phyloP scores from a whole-genome alignment of 176 grass and related monocot genomes.

The Secale cereale region DNA sequence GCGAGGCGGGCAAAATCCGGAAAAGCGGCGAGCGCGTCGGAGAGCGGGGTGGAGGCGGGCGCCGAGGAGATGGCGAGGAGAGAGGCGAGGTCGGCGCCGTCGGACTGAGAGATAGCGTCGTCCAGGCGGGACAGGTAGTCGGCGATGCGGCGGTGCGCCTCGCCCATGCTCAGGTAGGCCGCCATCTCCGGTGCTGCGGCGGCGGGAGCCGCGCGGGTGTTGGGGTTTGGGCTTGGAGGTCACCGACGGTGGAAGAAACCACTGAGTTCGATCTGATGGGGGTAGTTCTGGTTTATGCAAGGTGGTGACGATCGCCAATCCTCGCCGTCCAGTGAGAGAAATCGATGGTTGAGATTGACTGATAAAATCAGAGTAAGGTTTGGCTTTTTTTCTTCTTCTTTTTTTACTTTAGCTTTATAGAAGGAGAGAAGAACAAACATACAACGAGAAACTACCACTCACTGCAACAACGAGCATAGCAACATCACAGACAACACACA shows the following conservation, averaged over 20 bases:
- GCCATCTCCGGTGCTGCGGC: slow-evolving; percentile 41
- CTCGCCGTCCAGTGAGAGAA: background rate
- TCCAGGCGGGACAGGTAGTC: slow-evolving; percentile 62
- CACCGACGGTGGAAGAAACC: slow-evolving; percentile 11
- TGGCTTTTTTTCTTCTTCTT: too few relatives aligned
- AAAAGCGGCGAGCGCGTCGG: slow-evolving; percentile 68
- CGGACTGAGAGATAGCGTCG: slow-evolving; percentile 49
- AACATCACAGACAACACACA: too few relatives aligned
- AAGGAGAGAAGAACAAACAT: too few relatives aligned
- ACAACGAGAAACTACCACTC: too few relatives aligned
- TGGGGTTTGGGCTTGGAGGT: background rate
- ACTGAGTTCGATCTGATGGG: background rate
- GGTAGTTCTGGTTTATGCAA: background rate
- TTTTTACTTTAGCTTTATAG: too few relatives aligned
- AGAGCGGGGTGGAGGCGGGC: slow-evolving; percentile 38
- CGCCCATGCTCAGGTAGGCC: slow-evolving; percentile 75
- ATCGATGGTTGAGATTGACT: slow-evolving; percentile 5
- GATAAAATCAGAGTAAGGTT: too few relatives aligned
- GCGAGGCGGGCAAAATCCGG: slow-evolving; percentile 61
- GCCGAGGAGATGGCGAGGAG: slow-evolving; percentile 61
- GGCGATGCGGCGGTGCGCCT: slow-evolving; percentile 79
- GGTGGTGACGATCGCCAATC: background rate
- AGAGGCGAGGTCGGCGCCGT: slow-evolving; percentile 39
- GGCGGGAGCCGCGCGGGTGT: background rate
- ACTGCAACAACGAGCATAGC: too few relatives aligned